A percentile compares a stretch with the other conserved stretches of the same genome.
phyloP scores from a whole-genome alignment of 2,329 filamentous ascomycete species.

The Tolypocladium guangdongense region DNA sequence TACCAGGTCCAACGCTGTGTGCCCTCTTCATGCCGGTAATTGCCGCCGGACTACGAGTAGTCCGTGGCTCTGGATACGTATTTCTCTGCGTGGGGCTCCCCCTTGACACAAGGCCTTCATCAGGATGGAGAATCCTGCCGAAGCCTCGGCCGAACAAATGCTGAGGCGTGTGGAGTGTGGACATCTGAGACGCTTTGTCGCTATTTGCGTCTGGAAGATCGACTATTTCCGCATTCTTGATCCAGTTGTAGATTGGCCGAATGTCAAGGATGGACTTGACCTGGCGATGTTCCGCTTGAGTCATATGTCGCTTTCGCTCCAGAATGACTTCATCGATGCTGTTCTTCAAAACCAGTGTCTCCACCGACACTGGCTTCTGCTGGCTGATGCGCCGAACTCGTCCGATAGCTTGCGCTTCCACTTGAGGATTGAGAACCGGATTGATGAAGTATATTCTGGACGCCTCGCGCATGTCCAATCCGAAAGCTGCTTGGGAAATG shows the following conservation, averaged over 20 bases:
- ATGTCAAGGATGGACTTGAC: conserved; percentile 49
- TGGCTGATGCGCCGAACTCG: conserved; percentile 84
- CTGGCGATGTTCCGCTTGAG: conserved; percentile 47
- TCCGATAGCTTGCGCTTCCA: conserved; percentile 87
- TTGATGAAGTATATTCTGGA: conserved; percentile 84
- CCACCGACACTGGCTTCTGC: conserved; percentile 64
- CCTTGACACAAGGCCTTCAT: conserved; percentile 31
- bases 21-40: conserved; percentile 13
- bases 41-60: background rate
- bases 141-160: conserved; percentile 41
- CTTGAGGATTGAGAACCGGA: conserved; percentile 72
- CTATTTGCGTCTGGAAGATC: conserved; percentile 14
- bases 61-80: background rate
- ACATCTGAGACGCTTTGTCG: conserved; percentile 36
- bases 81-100: conserved; percentile 6
- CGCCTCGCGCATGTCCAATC: conserved; percentile 73
- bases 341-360: conserved; percentile 69
- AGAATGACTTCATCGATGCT: conserved; percentile 83
- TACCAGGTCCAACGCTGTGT: conserved; percentile 6
- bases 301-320: conserved; percentile 63
- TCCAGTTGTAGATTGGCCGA: conserved; percentile 47
- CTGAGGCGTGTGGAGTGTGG: conserved; percentile 31
- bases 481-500: conserved; percentile 78
- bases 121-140: conserved; percentile 28
- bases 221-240: conserved; percentile 38